Evolutionary conservation across 257 asterid species (phyloP), one percentile per base, ranked within the genome.

Genomic region (Solanum etuberosum): DNA sequence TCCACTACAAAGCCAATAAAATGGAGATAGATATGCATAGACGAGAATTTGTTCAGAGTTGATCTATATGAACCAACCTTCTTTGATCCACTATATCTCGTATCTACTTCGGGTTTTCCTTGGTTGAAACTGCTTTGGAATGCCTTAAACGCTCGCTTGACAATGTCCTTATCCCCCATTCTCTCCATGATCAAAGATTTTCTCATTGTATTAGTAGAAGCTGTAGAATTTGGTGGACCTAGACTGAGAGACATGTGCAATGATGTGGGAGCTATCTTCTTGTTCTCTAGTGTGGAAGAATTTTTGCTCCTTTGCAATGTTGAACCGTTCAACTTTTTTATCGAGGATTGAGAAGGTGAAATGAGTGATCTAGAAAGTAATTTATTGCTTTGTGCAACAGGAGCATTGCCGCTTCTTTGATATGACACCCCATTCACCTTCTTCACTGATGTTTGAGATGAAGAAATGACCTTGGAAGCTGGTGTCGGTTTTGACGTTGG

Each of bases 91-190:
- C 87, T 87, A 57, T 90, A 84, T 78, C 88, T 93, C 34, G 87
- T 93, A 89, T 94, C 91, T 57, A 68, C 29, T 11, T 86, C 71
- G 37, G 90, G 86, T 86, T 88, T 92, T 42, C 86, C 84, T 85
- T 88, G 96, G 87, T 89, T 92, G 38, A 84, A 71, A 43, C 91
- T 93, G 85, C 92, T 93, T 88, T 94, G 98, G 89, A 95, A 96
- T 89, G 96, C 86, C 93, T 91, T 96, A 88, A 96, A 96, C 88
- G 98, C 99, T 85, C 98, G 90, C 87, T 88, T 91, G 54, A 96
- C 96, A 35, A 96, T 95, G 89, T 95, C 99, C 93, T 96, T 95
- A 90, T 96, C 98, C 90, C 98, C 99, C 98, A 96, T 94, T 78
- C 87, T 90, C 89, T 95, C 99, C 99, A 96, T 95, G 77, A 96